These are phyloP conservation scores for Harringtonia lauricola DNA, from an alignment of 2,329 filamentous ascomycete genomes.

Conservation along the genomic window DNA sequence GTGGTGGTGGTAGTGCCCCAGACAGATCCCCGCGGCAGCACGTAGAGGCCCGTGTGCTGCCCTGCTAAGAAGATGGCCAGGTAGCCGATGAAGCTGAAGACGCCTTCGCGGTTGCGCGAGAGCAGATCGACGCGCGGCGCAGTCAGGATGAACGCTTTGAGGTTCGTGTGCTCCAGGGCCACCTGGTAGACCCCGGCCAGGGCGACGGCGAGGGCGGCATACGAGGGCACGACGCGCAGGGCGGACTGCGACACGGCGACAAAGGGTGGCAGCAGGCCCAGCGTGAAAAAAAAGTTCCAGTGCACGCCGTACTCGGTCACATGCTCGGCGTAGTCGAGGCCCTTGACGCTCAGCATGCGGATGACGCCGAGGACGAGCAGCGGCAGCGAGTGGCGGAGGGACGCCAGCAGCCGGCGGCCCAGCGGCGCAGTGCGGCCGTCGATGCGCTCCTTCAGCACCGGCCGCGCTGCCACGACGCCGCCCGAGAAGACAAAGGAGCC, in stretches of 20 bases:
- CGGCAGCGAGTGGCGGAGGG: slow-evolving; percentile 72
- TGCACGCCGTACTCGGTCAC: slow-evolving; percentile 96
- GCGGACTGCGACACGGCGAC: slow-evolving; percentile 71
- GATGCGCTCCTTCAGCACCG: slow-evolving; percentile 60
- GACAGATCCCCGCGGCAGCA: slow-evolving; percentile 52
- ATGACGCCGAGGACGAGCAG: slow-evolving; percentile 70
- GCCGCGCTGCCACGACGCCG: slow-evolving; percentile 79
- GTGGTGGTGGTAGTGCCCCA: slow-evolving; percentile 18
- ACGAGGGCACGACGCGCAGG: slow-evolving; percentile 61
- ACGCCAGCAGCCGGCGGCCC: slow-evolving; percentile 46
- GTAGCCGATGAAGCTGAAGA: slow-evolving; percentile 93
- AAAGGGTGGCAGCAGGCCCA: slow-evolving; percentile 80
- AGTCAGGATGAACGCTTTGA: slow-evolving; percentile 74
- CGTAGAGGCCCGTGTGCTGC: slow-evolving; percentile 68
- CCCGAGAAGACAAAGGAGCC: slow-evolving; percentile 95
- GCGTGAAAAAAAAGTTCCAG: slow-evolving; percentile 99
- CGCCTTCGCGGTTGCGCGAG: slow-evolving; percentile 84
- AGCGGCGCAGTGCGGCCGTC: slow-evolving; percentile 37
- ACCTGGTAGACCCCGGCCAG: slow-evolving; percentile 64
- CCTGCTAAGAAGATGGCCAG: slow-evolving; percentile 89
- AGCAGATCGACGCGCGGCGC: slow-evolving; percentile 70
- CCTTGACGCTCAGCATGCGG: slow-evolving; percentile 81
- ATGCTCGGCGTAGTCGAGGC: slow-evolving; percentile 91
- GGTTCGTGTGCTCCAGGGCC: slow-evolving; percentile 60
- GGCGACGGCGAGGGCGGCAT: slow-evolving; percentile 61